A percentile compares a stretch with the other conserved stretches of the same genome.
Evolutionary conservation across 208 protist genomes (phyloP).

Genomic region (Blastocrithidia nonstop): DNA sequence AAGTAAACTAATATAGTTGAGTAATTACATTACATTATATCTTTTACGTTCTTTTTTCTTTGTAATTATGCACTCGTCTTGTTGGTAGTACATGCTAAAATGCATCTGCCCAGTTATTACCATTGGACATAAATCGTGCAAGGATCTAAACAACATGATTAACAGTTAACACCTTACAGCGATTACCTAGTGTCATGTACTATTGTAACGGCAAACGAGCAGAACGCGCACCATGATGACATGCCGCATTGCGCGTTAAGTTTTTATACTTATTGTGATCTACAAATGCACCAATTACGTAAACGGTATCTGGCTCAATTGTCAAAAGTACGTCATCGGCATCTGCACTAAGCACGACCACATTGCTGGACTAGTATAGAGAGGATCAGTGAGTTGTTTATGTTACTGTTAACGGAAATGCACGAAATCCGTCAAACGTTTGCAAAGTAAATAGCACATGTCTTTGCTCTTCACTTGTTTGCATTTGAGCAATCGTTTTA

Average conservation of each 20-base stretch:
- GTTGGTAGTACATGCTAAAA: constrained; percentile 55
- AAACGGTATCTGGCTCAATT: constrained; percentile 38
- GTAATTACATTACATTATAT: neutral
- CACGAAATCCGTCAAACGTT: constrained; percentile 53
- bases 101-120: constrained; percentile 30
- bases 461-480: constrained; percentile 18
- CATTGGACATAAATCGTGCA: constrained; percentile 19
- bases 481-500: too few species aligned
- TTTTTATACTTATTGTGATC: constrained; percentile 80
- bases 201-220: constrained; percentile 70
- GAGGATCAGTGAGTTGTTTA: constrained; percentile 45
- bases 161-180: constrained; percentile 80
- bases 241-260: constrained; percentile 32
- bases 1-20: neutral
- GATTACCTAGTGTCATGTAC: constrained; percentile 58
- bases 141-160: constrained; percentile 79
- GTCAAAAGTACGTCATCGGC: constrained; percentile 30
- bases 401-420: constrained; percentile 23
- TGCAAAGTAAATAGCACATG: constrained; percentile 15
- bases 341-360: constrained; percentile 75
- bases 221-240: constrained; percentile 26
- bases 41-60: neutral
- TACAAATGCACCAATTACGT: constrained; percentile 81
- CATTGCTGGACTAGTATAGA: constrained; percentile 15
- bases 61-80: constrained; percentile 35